phyloP scores from a whole-genome alignment of 768 basidiomycete species.

The Gyrodon lividus region DNA sequence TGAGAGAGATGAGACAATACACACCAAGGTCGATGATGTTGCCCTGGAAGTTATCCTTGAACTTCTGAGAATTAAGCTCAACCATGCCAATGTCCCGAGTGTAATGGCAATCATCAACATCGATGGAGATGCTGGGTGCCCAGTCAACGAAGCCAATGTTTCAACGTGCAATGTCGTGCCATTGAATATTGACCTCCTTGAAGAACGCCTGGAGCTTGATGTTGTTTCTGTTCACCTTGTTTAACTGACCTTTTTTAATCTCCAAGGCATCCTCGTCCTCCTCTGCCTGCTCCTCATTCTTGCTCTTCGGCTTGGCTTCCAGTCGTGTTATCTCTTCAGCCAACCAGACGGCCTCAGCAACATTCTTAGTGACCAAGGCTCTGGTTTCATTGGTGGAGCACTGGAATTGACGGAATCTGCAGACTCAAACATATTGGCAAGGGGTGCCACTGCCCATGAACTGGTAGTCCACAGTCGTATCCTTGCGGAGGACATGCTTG shows the following conservation, averaged over 20 bases:
- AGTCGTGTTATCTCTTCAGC: slow-evolving; percentile 23
- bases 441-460: slow-evolving; percentile 22
- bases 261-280: slow-evolving; percentile 8
- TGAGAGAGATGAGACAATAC: slow-evolving; percentile 20
- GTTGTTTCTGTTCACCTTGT: slow-evolving; percentile 19
- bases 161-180: slow-evolving; percentile 21
- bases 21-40: slow-evolving; percentile 33
- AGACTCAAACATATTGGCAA: slow-evolving; percentile 17
- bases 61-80: slow-evolving; percentile 24
- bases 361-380: slow-evolving; percentile 9
- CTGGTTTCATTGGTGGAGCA: slow-evolving; percentile 26
- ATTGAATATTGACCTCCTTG: slow-evolving; percentile 19
- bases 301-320: slow-evolving; percentile 21
- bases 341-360: slow-evolving; percentile 10
- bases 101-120: slow-evolving; percentile 17
- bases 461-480: slow-evolving; percentile 28
- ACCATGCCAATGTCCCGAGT: slow-evolving; percentile 32
- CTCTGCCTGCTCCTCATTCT: slow-evolving; percentile 20
- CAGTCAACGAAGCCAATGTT: slow-evolving; percentile 26
- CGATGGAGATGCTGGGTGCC: slow-evolving; percentile 23
- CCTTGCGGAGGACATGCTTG: slow-evolving; percentile 26
- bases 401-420: slow-evolving; percentile 21
- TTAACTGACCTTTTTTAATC: slow-evolving; percentile 13
- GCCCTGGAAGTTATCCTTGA: slow-evolving; percentile 30
- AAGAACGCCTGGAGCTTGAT: slow-evolving; percentile 22